A percentile compares a stretch with the other conserved stretches of the same genome.
Conservation (phyloP, 2,329 filamentous ascomycete species). For the Zalaria sp. region DNA sequence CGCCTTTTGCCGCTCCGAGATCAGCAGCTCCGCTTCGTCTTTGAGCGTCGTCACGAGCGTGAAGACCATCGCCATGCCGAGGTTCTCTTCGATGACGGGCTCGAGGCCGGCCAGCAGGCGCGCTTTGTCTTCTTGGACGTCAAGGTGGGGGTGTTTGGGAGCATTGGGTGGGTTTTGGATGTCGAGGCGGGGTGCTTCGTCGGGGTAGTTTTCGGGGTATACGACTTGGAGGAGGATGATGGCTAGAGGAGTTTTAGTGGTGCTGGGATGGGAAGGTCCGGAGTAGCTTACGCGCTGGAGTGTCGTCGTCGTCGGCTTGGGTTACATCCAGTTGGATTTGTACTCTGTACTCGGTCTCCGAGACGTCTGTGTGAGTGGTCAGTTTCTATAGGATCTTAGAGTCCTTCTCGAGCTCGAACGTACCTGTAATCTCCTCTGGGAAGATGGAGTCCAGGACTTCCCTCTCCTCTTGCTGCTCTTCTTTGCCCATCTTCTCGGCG, state of each 20-base stretch:
- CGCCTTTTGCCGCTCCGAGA: constrained; percentile 57
- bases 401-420: constrained; percentile 6
- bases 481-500: constrained; percentile 33
- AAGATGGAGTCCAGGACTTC: constrained; percentile 98
- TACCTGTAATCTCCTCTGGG: constrained; percentile 90
- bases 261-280: neutral
- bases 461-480: constrained; percentile 90
- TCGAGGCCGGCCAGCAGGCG: constrained; percentile 56
- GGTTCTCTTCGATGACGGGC: constrained; percentile 73
- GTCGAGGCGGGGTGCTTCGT: constrained; percentile 71
- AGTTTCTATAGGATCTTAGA: neutral
- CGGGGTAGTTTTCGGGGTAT: constrained; percentile 84
- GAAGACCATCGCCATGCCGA: constrained; percentile 97
- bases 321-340: constrained; percentile 69
- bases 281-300: constrained; percentile 27
- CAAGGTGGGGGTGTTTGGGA: constrained; percentile 57
- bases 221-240: constrained; percentile 69
- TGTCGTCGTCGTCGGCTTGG: constrained; percentile 42
- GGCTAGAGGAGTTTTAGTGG: constrained; percentile 24
- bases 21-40: constrained; percentile 76
- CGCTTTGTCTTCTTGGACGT: constrained; percentile 66
- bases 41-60: constrained; percentile 78
- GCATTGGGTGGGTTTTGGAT: constrained; percentile 60
- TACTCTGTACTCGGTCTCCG: constrained; percentile 79
- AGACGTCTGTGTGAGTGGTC: constrained; percentile 53